Conservation (phyloP, 208 protist species). For the Crithidia sp. region DNA sequence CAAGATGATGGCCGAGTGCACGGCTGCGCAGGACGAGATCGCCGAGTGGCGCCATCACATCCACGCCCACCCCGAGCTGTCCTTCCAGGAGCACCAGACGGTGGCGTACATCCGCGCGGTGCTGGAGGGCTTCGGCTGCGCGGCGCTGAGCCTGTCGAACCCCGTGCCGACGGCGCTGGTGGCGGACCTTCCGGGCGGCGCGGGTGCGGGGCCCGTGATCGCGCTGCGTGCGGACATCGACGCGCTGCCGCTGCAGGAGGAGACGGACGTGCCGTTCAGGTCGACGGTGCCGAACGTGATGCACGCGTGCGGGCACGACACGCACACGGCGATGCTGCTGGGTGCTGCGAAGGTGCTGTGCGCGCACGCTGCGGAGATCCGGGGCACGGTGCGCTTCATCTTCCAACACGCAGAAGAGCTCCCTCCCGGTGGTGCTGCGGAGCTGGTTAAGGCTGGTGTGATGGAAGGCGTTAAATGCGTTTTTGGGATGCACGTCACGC, state of each 20-base stretch:
- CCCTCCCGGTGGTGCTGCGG: slow-evolving; percentile 54
- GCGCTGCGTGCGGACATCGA: slow-evolving; percentile 76
- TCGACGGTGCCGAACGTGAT: slow-evolving; percentile 59
- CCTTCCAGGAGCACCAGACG: slow-evolving; percentile 49
- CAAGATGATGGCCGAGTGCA: slow-evolving; percentile 16
- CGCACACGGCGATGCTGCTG: slow-evolving; percentile 71
- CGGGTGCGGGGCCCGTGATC: slow-evolving; percentile 50
- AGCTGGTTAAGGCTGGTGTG: slow-evolving; percentile 51
- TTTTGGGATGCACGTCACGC: slow-evolving; percentile 50
- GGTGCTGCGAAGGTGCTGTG: slow-evolving; percentile 69
- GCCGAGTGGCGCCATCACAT: slow-evolving; percentile 61
- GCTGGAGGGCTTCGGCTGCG: slow-evolving; percentile 38
- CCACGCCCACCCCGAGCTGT: slow-evolving; percentile 45
- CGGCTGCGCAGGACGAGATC: slow-evolving; percentile 33
- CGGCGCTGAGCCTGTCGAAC: slow-evolving; percentile 37
- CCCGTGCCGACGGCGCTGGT: slow-evolving; percentile 49
- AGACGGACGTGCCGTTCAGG: slow-evolving; percentile 62
- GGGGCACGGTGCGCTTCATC: slow-evolving; percentile 68
- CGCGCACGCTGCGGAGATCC: slow-evolving; percentile 43
- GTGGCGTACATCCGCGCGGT: slow-evolving; percentile 39
- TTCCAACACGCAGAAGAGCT: slow-evolving; percentile 77
- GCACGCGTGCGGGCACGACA: slow-evolving; percentile 74
- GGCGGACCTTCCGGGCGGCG: slow-evolving; percentile 51
- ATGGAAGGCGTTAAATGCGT: slow-evolving; percentile 60
- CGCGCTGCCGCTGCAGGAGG: slow-evolving; percentile 65